phyloP scores from a whole-genome alignment of 140 eudicot genomes.

The Stevia rebaudiana region DNA sequence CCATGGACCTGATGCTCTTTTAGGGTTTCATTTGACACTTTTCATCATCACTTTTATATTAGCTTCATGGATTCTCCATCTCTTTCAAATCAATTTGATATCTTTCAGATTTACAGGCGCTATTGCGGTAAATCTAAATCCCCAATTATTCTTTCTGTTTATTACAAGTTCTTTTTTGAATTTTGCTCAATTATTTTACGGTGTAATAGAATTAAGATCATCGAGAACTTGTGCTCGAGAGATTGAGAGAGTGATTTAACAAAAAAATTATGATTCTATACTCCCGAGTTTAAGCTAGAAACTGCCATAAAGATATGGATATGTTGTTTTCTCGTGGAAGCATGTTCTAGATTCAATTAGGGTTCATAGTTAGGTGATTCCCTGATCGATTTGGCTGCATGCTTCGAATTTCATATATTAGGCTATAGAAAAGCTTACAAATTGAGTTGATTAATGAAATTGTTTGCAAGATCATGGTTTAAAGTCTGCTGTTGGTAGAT shows the following conservation, averaged over 20 bases:
- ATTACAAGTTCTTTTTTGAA: neutral
- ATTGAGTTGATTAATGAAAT: neutral
- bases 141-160: neutral
- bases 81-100: slow-evolving; percentile 31
- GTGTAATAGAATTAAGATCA: neutral
- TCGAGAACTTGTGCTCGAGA: neutral
- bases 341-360: slow-evolving; percentile 2
- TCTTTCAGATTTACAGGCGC: slow-evolving; percentile 54
- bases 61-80: slow-evolving; percentile 43
- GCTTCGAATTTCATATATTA: neutral
- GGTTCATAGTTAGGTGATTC: neutral
- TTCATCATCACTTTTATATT: neutral
- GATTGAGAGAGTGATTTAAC: neutral
- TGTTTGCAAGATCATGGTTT: neutral
- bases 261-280: neutral
- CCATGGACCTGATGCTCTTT: neutral
- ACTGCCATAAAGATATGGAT: neutral
- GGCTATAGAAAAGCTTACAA: neutral
- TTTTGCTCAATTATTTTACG: neutral
- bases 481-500: neutral
- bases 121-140: slow-evolving; percentile 47
- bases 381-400: slow-evolving; percentile 1
- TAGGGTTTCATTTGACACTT: neutral
- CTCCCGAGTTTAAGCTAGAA: neutral
- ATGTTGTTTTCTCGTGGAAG: neutral